Evolutionary conservation across 169 alveolate genomes (phyloP), one percentile per base, ranked within the genome.

Genomic region (Plasmodium inui): DNA sequence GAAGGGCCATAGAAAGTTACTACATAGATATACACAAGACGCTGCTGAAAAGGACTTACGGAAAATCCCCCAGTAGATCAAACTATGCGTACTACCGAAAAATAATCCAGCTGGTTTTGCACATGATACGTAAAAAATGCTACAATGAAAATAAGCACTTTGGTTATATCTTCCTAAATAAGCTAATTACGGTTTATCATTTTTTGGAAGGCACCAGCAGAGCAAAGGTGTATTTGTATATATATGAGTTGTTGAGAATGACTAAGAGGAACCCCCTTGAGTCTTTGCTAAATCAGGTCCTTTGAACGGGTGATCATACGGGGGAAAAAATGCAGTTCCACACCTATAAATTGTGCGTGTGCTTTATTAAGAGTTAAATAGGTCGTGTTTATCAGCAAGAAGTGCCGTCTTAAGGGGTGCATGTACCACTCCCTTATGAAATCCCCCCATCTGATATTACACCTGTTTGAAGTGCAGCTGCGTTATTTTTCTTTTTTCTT

Each of bases 151-250:
- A 39, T 44, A 89, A 89, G 41, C 57, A 89, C 73, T 89, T 78
- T 80, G 30, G 83, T 61, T 80, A 89, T 70, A 70, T 89, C 39
- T 89, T 89, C 72, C 72, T 89, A 80, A 89, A 89, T 89, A 89
- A 89, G 61, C 61, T 89, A 80, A 67, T 89, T 22, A 89, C 94
- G 7, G 50, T 89, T 28, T 89, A 89, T 57, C 94, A 89, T 67
- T 89, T 89, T 67, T 79, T 89, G 53, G 73, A 84, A 5, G 74
- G 50, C 50, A 39, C 44, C 26, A 71, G 71, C 32, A 57, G 70
- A 41, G 61, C 81, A 19, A 89, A 89, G 41, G 22, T 89, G 14
- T 89, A 89, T 32, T 67, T 89, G 72, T 89, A 89, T 74, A 89
- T 89, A 50, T 89, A 79, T 80, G 94, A 89, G 74, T 14, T 79